Percentiles rank a stretch among this genome's conserved stretches.
phyloP scores from a whole-genome alignment of 2,329 filamentous ascomycete species.

The Remersonia thermophila region DNA sequence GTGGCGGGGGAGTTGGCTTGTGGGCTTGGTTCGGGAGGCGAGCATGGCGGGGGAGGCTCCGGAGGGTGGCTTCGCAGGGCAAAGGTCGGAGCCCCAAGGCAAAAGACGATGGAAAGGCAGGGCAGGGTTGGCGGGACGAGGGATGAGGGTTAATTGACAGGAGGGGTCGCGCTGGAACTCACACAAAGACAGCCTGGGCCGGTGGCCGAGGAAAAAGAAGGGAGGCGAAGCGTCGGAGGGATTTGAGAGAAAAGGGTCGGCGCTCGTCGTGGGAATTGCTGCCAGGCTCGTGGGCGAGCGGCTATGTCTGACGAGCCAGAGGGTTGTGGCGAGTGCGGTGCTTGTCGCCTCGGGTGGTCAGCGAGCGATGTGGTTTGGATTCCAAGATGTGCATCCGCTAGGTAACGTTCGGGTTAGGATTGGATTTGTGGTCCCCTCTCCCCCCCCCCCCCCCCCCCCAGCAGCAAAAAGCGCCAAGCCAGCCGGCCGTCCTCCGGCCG shows the following conservation, averaged over 20 bases:
- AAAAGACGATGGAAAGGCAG: conserved; percentile 1
- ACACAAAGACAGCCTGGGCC: conserved; percentile 6
- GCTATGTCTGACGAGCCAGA: conserved; percentile 10
- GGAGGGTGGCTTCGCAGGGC: neutral
- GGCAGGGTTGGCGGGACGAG: conserved; percentile 8
- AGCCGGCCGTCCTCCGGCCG: conserved; percentile 11
- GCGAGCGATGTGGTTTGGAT: neutral
- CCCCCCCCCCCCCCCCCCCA: neutral
- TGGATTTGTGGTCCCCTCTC: conserved; percentile 15
- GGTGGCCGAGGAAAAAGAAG: neutral
- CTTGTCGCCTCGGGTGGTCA: conserved; percentile 9
- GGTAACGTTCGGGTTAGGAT: neutral
- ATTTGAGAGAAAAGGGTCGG: too few relatives aligned
- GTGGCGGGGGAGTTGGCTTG: too few relatives aligned
- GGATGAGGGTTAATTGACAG: conserved; percentile 12
- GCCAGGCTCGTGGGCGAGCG: conserved; percentile 4
- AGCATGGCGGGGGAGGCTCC: neutral
- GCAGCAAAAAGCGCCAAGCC: neutral
- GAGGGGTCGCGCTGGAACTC: conserved; percentile 13
- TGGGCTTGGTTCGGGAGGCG: too few relatives aligned
- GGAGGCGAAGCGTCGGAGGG: neutral
- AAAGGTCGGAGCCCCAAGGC: neutral
- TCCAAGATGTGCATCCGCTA: conserved; percentile 7
- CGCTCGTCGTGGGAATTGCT: too few relatives aligned
- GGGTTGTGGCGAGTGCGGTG: too few relatives aligned